Conservation (phyloP, 2,329 filamentous ascomycete genomes). For the Colletotrichum neosansevieriae region DNA sequence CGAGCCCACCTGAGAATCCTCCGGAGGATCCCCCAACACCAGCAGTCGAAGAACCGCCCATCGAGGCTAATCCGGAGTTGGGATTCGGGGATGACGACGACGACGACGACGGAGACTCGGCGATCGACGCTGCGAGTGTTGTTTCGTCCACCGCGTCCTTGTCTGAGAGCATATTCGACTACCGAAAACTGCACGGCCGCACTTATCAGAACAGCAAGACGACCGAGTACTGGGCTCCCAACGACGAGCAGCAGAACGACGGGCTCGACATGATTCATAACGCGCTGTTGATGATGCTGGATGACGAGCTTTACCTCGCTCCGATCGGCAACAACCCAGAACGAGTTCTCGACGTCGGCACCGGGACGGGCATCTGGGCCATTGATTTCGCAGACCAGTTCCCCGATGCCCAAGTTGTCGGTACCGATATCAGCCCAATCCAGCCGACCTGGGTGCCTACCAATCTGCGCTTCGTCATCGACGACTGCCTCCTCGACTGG, state of each 20-base stretch:
- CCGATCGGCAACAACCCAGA: conserved; percentile 49
- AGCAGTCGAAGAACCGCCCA: background rate
- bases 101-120: conserved; percentile 44
- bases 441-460: conserved; percentile 67
- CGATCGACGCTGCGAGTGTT: conserved; percentile 42
- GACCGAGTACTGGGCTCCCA: conserved; percentile 44
- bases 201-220: conserved; percentile 47
- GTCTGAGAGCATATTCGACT: conserved; percentile 49
- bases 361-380: conserved; percentile 66
- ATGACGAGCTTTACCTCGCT: conserved; percentile 52
- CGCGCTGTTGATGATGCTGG: conserved; percentile 45
- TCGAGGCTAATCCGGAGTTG: conserved; percentile 9
- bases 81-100: conserved; percentile 42
- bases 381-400: conserved; percentile 63
- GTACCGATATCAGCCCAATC: conserved; percentile 68
- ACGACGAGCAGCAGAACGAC: conserved; percentile 44
- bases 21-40: background rate
- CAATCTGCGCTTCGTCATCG: conserved; percentile 70
- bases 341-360: conserved; percentile 53
- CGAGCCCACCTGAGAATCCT: background rate
- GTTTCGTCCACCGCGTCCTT: conserved; percentile 48
- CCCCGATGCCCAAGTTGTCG: conserved; percentile 58
- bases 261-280: conserved; percentile 39
- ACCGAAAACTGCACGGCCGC: conserved; percentile 48
- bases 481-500: conserved; percentile 64